phyloP scores from a whole-genome alignment of 306 rosid genomes.

The Sophora flavescens region DNA sequence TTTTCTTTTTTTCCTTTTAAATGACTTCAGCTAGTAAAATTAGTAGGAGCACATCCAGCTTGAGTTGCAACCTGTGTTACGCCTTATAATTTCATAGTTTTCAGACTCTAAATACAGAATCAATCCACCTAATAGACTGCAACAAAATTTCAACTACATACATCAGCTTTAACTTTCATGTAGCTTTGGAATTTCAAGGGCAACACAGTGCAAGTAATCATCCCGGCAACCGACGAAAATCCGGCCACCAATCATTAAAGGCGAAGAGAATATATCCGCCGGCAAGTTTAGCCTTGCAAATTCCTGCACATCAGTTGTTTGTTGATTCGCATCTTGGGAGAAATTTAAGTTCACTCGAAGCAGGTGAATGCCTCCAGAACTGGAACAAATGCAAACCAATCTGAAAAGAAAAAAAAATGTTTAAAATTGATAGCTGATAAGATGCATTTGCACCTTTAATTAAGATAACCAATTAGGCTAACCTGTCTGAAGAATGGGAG shows the following conservation, averaged over 20 bases:
- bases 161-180: slow-evolving; percentile 24
- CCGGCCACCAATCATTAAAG: slow-evolving; percentile 80
- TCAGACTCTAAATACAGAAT: neutral
- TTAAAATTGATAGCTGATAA: neutral
- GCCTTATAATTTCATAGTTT: neutral
- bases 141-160: slow-evolving; percentile 32
- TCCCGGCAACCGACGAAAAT: slow-evolving; percentile 91
- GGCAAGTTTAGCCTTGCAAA: slow-evolving; percentile 61
- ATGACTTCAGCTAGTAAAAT: neutral
- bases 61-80: neutral
- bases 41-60: neutral
- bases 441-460: neutral
- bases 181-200: slow-evolving; percentile 51
- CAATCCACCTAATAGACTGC: neutral
- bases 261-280: slow-evolving; percentile 87
- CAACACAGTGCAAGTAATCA: slow-evolving; percentile 75
- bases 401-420: slow-evolving; percentile 46
- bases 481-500: slow-evolving; percentile 71
- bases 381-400: slow-evolving; percentile 77
- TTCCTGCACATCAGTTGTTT: slow-evolving; percentile 58
- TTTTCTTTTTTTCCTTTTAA: neutral
- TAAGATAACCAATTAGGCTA: slow-evolving; percentile 27
- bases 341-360: slow-evolving; percentile 56
- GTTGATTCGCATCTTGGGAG: slow-evolving; percentile 28
- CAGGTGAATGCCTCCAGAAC: slow-evolving; percentile 74